phyloP scores from a whole-genome alignment of 225 moss, liverwort and hornwort species.

The Ulota crispa region DNA sequence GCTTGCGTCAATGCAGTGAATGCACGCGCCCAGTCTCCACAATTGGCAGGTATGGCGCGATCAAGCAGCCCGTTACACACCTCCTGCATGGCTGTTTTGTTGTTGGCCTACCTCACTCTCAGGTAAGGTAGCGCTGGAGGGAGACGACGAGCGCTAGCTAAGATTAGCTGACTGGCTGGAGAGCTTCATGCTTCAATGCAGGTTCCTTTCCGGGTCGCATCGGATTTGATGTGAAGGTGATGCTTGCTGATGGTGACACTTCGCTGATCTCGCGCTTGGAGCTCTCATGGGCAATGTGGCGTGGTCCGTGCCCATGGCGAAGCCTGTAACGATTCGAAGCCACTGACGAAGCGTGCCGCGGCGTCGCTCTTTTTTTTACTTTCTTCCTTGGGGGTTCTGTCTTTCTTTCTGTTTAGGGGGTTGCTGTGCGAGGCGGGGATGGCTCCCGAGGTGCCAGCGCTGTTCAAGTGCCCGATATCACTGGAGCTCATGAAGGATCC shows the following conservation, averaged over 20 bases:
- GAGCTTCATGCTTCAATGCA: slow-evolving; percentile 12
- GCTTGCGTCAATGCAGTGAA: slow-evolving; percentile 19
- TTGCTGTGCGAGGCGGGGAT: neutral
- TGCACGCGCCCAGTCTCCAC: neutral
- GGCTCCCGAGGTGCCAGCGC: slow-evolving; percentile 59
- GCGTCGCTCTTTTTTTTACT: too few relatives aligned
- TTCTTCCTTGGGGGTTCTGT: too few relatives aligned
- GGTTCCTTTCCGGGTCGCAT: neutral
- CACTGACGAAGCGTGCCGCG: neutral
- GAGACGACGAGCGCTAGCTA: neutral
- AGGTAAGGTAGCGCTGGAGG: too few relatives aligned
- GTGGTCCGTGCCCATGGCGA: neutral
- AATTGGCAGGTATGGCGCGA: neutral
- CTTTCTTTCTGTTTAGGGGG: too few relatives aligned
- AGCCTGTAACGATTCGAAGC: neutral
- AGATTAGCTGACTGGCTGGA: neutral
- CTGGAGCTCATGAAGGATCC: slow-evolving; percentile 94
- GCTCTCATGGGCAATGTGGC: neutral
- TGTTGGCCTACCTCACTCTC: too few relatives aligned
- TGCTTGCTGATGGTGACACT: neutral
- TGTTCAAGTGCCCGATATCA: slow-evolving; percentile 91
- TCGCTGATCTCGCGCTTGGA: neutral
- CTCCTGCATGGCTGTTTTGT: too few relatives aligned
- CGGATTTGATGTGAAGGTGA: neutral
- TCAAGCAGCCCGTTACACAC: neutral